Base-by-base conservation (phyloP, 495 filamentous ascomycete genomes). In the Corynascus novoguineensis region DNA sequence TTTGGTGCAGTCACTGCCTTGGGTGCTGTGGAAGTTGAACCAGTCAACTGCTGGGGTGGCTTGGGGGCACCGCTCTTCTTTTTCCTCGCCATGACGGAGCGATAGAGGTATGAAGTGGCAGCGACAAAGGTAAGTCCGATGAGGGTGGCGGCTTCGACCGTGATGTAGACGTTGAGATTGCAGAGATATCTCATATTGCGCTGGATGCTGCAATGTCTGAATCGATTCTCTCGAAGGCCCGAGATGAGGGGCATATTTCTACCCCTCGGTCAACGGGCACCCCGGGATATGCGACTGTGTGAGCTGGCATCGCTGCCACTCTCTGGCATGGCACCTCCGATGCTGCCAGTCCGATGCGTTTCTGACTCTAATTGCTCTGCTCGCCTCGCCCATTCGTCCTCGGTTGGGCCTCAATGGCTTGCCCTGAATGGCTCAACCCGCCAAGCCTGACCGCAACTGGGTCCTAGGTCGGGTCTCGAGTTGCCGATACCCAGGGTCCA, bases 61-160 rank as follows among this genome's bases (percentile, higher is more conserved):
- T 59, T 63, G 59, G 60, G 25, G 46, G 50, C 55, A 22, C 58
- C 59, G 60, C 52, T 60, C 64, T 66, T 69, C 45, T 53, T 69
- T 54, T 57, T 63, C 46, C 53, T 63, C 44, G 66, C 66, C 66
- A 69, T 69, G 57, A 27, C 53, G 44, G 58, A 38, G 34, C 11
- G 60, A 58, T 55, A 31, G 41, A 65, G 37, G 34, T 60, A 50
- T 11, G 60, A 62, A 21, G 59, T 63, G 44, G 58, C 40, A 34
- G 58, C 45, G 61, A 62, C 35, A 15, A 68, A 58, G 49, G 56
- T 53, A 41, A 68, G 60, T 50, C 53, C 60, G 60, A 65, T 61
- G 61, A 62, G 59, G 57, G 59, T 64, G 53, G 53, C 59, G 55
- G 66, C 61, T 64, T 66, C 61, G 49, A 64, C 59, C 32, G 66